Percentiles rank a stretch among this genome's conserved stretches.
These are phyloP conservation scores for Penicillium angulare DNA, from an alignment of 495 filamentous ascomycete genomes.

Conservation along the genomic window DNA sequence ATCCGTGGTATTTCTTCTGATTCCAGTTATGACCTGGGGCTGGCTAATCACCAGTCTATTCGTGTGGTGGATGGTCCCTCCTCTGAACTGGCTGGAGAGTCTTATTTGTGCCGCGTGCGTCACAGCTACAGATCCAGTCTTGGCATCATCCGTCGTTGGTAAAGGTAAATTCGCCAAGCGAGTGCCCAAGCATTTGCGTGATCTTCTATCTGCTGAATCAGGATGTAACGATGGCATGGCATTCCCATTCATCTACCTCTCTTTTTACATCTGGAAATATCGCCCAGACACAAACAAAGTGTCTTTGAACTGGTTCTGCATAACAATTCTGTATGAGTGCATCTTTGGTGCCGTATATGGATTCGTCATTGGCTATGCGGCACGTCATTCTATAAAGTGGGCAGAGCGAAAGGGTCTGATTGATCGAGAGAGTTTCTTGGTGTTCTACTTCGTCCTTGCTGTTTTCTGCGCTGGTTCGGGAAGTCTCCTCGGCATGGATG, in stretches of 20 bases:
- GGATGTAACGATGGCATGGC: slow-evolving; percentile 99
- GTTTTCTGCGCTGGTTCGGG: slow-evolving; percentile 96
- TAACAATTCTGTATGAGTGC: slow-evolving; percentile 94
- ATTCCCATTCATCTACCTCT: slow-evolving; percentile 96
- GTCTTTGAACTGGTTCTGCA: slow-evolving; percentile 82
- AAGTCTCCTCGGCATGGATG: slow-evolving; percentile 88
- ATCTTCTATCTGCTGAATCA: slow-evolving; percentile 93
- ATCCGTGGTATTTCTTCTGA: slow-evolving; percentile 81
- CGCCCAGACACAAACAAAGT: slow-evolving; percentile 64
- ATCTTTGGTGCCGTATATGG: slow-evolving; percentile 89
- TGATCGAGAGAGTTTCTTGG: slow-evolving; percentile 94
- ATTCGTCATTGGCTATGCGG: slow-evolving; percentile 82
- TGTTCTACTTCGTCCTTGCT: slow-evolving; percentile 97
- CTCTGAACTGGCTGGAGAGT: slow-evolving; percentile 83
- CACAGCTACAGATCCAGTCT: slow-evolving; percentile 95
- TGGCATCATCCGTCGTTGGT: slow-evolving; percentile 96
- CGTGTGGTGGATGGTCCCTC: slow-evolving; percentile 90
- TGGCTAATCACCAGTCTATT: slow-evolving; percentile 95
- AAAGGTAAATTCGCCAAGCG: slow-evolving; percentile 98
- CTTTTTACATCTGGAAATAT: slow-evolving; percentile 83
- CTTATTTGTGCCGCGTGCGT: slow-evolving; percentile 88
- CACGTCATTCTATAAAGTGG: slow-evolving; percentile 84
- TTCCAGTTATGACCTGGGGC: slow-evolving; percentile 97
- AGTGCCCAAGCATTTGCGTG: slow-evolving; percentile 94
- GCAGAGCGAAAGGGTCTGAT: slow-evolving; percentile 85